These are phyloP conservation scores for Aspergillus brasiliensis DNA, from an alignment of 2,329 filamentous ascomycete genomes.

Conservation along the genomic window DNA sequence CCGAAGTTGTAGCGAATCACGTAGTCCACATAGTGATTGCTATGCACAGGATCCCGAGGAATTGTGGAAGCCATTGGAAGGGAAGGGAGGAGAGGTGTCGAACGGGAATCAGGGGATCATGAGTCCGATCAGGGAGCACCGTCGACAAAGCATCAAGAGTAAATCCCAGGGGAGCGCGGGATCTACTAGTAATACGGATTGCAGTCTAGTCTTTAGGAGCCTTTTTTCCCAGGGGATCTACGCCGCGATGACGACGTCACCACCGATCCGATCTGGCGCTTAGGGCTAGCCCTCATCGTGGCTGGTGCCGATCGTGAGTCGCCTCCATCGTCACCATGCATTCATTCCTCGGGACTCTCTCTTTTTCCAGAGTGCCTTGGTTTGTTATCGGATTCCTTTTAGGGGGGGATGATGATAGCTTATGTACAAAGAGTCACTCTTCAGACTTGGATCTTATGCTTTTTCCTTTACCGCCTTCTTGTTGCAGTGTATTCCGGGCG, in stretches of 20 bases:
- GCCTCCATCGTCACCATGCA: background rate
- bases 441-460: too few relatives aligned
- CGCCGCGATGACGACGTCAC: constrained; percentile 11
- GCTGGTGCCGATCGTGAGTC: constrained; percentile 1
- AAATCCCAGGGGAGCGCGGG: background rate
- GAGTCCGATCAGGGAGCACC: background rate
- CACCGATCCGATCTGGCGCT: background rate
- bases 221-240: background rate
- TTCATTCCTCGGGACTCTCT: background rate
- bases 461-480: too few relatives aligned
- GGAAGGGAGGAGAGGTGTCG: background rate
- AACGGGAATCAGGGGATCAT: constrained; percentile 2
- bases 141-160: background rate
- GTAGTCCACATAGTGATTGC: constrained; percentile 79
- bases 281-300: constrained; percentile 12
- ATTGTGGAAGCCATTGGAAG: constrained; percentile 32
- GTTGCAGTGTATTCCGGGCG: too few relatives aligned
- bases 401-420: too few relatives aligned
- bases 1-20: constrained; percentile 79
- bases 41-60: constrained; percentile 36
- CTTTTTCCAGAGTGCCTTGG: background rate
- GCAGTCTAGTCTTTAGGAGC: background rate
- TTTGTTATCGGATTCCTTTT: background rate
- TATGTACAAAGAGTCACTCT: too few relatives aligned
- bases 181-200: background rate